A percentile compares a stretch with the other conserved stretches of the same genome.
These are phyloP conservation scores for Cenococcum geophilum DNA, from an alignment of 495 filamentous ascomycete genomes.

Conservation along the genomic window DNA sequence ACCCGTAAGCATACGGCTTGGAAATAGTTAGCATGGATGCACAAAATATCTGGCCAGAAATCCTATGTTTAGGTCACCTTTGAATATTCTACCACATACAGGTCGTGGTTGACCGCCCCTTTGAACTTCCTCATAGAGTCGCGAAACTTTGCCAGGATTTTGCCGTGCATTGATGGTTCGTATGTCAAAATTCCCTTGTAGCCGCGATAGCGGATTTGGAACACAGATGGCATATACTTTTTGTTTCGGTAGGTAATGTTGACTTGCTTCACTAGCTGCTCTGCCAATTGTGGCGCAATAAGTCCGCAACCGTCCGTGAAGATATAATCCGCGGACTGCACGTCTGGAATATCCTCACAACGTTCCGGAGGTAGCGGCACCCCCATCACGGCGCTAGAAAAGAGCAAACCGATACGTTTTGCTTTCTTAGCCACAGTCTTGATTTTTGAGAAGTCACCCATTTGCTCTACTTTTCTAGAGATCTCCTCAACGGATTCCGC, in stretches of 20 bases:
- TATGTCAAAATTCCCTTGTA: slow-evolving; percentile 49
- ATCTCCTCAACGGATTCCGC: slow-evolving; percentile 42
- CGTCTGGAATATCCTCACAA: slow-evolving; percentile 46
- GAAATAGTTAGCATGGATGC: background rate
- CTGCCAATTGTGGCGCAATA: slow-evolving; percentile 40
- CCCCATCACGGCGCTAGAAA: slow-evolving; percentile 42
- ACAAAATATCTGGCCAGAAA: background rate
- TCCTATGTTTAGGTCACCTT: slow-evolving; percentile 34
- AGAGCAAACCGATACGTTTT: slow-evolving; percentile 48
- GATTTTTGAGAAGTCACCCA: slow-evolving; percentile 48
- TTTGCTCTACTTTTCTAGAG: slow-evolving; percentile 36
- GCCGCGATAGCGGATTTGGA: slow-evolving; percentile 47
- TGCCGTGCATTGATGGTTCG: slow-evolving; percentile 39
- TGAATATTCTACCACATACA: slow-evolving; percentile 46
- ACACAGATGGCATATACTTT: slow-evolving; percentile 46
- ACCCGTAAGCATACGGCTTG: slow-evolving; percentile 46
- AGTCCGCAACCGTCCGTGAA: slow-evolving; percentile 51
- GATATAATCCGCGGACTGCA: slow-evolving; percentile 41
- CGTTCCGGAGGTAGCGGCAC: slow-evolving; percentile 38
- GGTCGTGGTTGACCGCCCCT: slow-evolving; percentile 41
- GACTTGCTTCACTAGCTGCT: slow-evolving; percentile 35
- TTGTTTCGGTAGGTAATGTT: slow-evolving; percentile 41
- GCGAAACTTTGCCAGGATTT: slow-evolving; percentile 41
- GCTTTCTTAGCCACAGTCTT: slow-evolving; percentile 49
- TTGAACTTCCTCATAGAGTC: slow-evolving; percentile 51